Base-by-base conservation (phyloP, 2,329 filamentous ascomycete genomes). In the Xylaria sp. region DNA sequence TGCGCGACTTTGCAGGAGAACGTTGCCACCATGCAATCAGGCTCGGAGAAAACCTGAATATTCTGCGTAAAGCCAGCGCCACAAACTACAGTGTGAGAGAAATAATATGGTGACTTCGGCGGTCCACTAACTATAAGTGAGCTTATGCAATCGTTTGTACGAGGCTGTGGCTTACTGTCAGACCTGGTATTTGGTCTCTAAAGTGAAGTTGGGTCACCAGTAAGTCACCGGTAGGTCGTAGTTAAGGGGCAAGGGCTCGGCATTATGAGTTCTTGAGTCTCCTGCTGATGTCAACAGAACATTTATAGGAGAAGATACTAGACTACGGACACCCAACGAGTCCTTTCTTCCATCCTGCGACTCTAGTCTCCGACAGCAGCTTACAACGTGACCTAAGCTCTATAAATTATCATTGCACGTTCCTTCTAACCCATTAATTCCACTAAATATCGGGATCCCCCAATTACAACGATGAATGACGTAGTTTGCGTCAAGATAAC, bases 1-100 rank as follows among this genome's bases (percentile, higher is more conserved):
- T 6, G 39, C n/a, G 57, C 23, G 25, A 48, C 57, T 59, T 43
- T 66, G 58, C 67, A 62, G 54, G 25, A 25, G 2, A 23, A 55
- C 28, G 28, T 5, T 56, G 9, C 13, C 18, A 23, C n/a, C 39
- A 46, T 55, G 62, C 51, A 52, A 36, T 36, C 23, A 31, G 12
- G 23, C 31, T 39, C 62, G 12, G 23, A 51, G 18, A 49, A 56
- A 8, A 28, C 52, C 41, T 36, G 10, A 13, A 13, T 43, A 46
- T 4, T 54, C 59, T 25, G 36, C 13, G 31, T 9, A n/a, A 39
- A 39, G 10, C 49, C n/a, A n/a, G 39, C 48, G 9, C 31, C 41
- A 43, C 39, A 15, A 20, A 25, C 18, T 4, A 18, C 13, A 39
- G n/a, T n/a, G 28, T 28, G 28, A 5, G 51, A n/a, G 43, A 25